Evolutionary conservation across 2,329 filamentous ascomycete species (phyloP).

Genomic region (Colletotrichum sidae): DNA sequence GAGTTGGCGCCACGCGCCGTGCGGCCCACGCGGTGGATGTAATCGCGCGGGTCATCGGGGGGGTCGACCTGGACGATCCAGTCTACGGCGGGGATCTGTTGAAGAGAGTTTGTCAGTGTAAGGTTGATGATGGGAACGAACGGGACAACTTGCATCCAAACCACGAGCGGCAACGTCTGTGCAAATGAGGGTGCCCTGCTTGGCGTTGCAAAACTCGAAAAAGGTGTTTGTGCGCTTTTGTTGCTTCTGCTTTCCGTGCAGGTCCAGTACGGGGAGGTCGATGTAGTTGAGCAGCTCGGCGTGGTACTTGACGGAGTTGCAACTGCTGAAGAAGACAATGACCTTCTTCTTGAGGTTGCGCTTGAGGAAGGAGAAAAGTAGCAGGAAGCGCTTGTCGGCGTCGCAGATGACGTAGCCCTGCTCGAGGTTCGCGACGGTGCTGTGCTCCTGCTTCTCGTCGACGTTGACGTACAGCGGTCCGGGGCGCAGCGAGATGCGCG

Average conservation of each 20-base stretch:
- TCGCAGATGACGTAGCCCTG: constrained; percentile 97
- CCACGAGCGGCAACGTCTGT: constrained; percentile 97
- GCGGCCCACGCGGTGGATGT: constrained; percentile 96
- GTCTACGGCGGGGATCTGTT: constrained; percentile 71
- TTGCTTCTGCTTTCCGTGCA: constrained; percentile 98
- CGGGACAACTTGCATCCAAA: constrained; percentile 73
- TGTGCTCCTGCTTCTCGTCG: constrained; percentile 88
- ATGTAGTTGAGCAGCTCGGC: constrained; percentile 97
- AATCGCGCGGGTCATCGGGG: constrained; percentile 88
- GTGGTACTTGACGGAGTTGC: constrained; percentile 95
- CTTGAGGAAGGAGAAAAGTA: constrained; percentile 95
- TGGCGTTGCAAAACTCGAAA: constrained; percentile 87
- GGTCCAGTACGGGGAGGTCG: constrained; percentile 86
- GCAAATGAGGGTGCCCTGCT: constrained; percentile 89
- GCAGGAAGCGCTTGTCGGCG: constrained; percentile 90
- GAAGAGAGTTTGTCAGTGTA: background rate
- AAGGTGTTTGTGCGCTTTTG: constrained; percentile 99
- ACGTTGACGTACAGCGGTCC: constrained; percentile 98
- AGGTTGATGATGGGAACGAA: background rate
- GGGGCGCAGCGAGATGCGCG: constrained; percentile 89
- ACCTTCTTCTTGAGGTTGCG: constrained; percentile 95
- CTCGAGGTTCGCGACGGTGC: constrained; percentile 92
- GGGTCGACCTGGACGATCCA: constrained; percentile 98
- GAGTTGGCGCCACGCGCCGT: constrained; percentile 87
- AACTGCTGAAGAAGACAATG: constrained; percentile 95